phyloP scores from a whole-genome alignment of 495 filamentous ascomycete genomes.

The Penicillium cosmopolitanum region DNA sequence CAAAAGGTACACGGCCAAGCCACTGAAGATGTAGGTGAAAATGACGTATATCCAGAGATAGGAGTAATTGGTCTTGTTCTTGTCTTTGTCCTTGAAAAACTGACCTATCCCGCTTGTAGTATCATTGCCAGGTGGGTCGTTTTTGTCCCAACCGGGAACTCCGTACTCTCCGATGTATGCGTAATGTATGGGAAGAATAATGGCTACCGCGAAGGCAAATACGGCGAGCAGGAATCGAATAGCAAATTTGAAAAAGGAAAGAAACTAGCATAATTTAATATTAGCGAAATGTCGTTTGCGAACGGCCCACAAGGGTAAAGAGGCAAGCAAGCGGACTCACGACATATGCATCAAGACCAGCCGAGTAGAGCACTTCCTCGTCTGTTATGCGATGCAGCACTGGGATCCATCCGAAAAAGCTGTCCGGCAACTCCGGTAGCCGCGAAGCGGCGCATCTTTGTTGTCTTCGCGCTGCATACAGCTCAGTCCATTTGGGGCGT shows the following conservation, averaged over 20 bases:
- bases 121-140: constrained; percentile 19
- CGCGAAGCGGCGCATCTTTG: constrained; percentile 67
- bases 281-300: constrained; percentile 5
- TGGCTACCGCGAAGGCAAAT: constrained; percentile 74
- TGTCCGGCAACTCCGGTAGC: constrained; percentile 82
- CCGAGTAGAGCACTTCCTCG: constrained; percentile 84
- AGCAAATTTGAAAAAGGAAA: constrained; percentile 93
- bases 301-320: background rate
- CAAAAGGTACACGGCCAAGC: constrained; percentile 79
- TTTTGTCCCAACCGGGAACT: constrained; percentile 44
- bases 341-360: constrained; percentile 93
- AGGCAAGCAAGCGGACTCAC: constrained; percentile 50
- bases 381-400: constrained; percentile 87
- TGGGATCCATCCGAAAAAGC: constrained; percentile 93
- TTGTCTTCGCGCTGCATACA: constrained; percentile 88
- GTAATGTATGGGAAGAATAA: constrained; percentile 86
- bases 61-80: constrained; percentile 35
- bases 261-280: constrained; percentile 58
- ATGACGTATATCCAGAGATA: constrained; percentile 94
- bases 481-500: constrained; percentile 86
- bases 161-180: constrained; percentile 59
- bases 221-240: constrained; percentile 79
- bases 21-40: constrained; percentile 90
- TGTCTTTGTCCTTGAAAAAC: constrained; percentile 32
- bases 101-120: constrained; percentile 16